Evolutionary conservation across 2,329 filamentous ascomycete species (phyloP), one percentile per base, ranked within the genome.

Genomic region (Periconia sp.): DNA sequence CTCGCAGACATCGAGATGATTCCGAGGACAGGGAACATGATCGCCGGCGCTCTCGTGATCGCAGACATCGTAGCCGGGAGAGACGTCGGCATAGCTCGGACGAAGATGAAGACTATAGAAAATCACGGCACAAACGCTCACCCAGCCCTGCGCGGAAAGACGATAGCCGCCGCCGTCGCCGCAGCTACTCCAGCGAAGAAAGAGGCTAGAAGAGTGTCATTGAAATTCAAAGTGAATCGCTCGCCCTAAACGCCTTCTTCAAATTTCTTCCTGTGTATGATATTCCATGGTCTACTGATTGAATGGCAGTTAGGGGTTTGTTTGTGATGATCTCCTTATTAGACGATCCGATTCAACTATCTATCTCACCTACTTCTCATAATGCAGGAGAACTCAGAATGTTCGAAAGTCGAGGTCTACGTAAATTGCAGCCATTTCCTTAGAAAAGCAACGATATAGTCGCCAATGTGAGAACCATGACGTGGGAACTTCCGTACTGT

Each of bases 31-130:
- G 47, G 18, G 55, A 53, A 18, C 57, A 54, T 15, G 31, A 33
- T n/a, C n/a, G 49, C 9, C 35, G 50, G 18, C 45, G 41, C 20
- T 44, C 31, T 15, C 62, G 52, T 33, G 60, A 60, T 3, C 56
- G 53, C 23, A 52, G 54, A n/a, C 53, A 61, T 37, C 55, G 48
- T 37, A 57, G 55, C 18, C 53, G 52, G 15, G 55, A 55, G 33
- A 49, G 55, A n/a, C 57, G 58, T 19, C 61, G 54, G 41, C 49
- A 58, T 44, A 60, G 55, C 43, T 59, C 57, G 7, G 54, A 51
- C 11, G 52, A 55, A 10, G 51, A 53, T 3, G 52, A 14, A 11
- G 33, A 50, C 17, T 14, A 57, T 13, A 53, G 19, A 18, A 46
- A 35, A n/a, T 27, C 53, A 20, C 53, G 45, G 23, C 41, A 41